Evolutionary conservation across 768 basidiomycete species (phyloP).

Genomic region (Leccinum fibrillosum): DNA sequence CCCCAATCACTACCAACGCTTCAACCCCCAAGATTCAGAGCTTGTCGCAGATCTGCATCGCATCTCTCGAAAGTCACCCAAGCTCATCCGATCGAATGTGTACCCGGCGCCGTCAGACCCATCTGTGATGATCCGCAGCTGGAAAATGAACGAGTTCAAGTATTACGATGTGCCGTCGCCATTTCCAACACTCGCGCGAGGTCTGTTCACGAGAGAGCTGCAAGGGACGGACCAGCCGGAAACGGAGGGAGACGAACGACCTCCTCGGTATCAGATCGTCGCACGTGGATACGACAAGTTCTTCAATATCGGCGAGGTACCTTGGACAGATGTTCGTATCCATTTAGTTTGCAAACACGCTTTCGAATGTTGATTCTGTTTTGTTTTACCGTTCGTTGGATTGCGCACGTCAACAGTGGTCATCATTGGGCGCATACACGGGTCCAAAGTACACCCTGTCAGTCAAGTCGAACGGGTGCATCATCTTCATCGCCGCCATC

Average conservation of each 20-base stretch:
- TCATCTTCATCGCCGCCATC: slow-evolving; percentile 91
- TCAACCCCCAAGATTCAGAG: slow-evolving; percentile 47
- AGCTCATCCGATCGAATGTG: slow-evolving; percentile 58
- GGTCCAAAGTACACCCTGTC: slow-evolving; percentile 80
- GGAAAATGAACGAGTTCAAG: slow-evolving; percentile 98
- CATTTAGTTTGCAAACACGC: not conserved
- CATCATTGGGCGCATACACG: slow-evolving; percentile 64
- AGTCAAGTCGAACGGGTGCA: slow-evolving; percentile 93
- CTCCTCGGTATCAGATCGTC: slow-evolving; percentile 60
- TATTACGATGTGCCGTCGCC: slow-evolving; percentile 88
- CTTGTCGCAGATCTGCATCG: slow-evolving; percentile 54
- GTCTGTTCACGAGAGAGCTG: slow-evolving; percentile 71
- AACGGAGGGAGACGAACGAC: slow-evolving; percentile 26
- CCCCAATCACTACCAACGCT: slow-evolving; percentile 3
- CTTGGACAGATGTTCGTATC: slow-evolving; percentile 81
- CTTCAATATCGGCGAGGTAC: slow-evolving; percentile 96
- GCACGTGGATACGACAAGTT: slow-evolving; percentile 97
- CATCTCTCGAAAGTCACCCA: slow-evolving; percentile 54
- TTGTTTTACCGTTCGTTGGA: not conserved
- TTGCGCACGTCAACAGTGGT: slow-evolving; percentile 56
- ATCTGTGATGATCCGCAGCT: slow-evolving; percentile 62
- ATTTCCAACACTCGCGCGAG: slow-evolving; percentile 93
- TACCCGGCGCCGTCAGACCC: slow-evolving; percentile 60
- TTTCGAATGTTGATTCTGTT: not conserved
- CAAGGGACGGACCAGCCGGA: slow-evolving; percentile 15